Evolutionary conservation across 2,329 filamentous ascomycete species (phyloP).

Genomic region (Daldinia sp.): DNA sequence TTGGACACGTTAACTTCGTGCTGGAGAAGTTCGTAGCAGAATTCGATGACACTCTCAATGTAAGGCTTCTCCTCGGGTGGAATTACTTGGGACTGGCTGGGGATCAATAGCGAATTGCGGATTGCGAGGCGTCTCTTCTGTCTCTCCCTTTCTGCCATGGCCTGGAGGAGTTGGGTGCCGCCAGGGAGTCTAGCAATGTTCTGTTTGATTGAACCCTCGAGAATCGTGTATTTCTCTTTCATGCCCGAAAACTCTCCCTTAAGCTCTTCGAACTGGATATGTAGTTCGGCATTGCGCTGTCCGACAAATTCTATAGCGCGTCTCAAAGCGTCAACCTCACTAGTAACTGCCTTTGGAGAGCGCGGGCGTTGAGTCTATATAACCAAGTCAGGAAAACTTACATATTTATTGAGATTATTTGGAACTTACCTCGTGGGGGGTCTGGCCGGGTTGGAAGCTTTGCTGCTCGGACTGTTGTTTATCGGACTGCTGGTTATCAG

Average conservation of each 20-base stretch:
- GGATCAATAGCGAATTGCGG: neutral
- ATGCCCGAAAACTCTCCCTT: neutral
- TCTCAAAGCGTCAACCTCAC: neutral
- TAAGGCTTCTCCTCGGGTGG: neutral
- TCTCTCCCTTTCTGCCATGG: neutral
- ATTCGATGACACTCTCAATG: neutral
- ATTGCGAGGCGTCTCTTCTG: neutral
- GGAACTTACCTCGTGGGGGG: neutral
- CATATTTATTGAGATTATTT: neutral
- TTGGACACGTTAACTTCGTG: conserved; percentile 5
- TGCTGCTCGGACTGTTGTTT: neutral
- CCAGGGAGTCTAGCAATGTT: neutral
- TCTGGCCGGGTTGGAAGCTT: neutral
- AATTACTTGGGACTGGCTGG: neutral
- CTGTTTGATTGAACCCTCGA: conserved; percentile 1
- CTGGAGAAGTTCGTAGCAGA: conserved; percentile 17
- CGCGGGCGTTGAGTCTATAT: neutral
- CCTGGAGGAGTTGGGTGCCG: neutral
- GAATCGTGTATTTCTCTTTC: neutral
- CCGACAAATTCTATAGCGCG: conserved; percentile 2
- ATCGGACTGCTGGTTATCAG: neutral
- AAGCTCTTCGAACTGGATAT: neutral
- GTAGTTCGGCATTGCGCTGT: neutral
- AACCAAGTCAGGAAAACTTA: neutral
- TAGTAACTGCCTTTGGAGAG: neutral